These are phyloP conservation scores for Microcyclospora tardicrescens DNA, from an alignment of 2,329 filamentous ascomycete species.

Conservation along the genomic window DNA sequence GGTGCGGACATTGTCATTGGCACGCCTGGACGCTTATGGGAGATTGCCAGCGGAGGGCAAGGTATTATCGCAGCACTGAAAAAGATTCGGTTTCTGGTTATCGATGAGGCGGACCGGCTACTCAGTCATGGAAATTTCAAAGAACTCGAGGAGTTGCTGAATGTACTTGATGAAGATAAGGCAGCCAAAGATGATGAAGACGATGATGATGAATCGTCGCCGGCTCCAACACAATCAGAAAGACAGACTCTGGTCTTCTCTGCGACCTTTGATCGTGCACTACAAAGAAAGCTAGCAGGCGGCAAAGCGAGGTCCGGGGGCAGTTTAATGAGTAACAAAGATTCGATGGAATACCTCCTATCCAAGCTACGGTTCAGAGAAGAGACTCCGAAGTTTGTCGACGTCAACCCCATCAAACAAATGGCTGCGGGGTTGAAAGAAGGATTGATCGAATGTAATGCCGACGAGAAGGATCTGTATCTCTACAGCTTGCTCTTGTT, in stretches of 20 bases:
- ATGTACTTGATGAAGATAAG: constrained; percentile 57
- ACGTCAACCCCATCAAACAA: constrained; percentile 76
- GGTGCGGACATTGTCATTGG: constrained; percentile 78
- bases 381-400: constrained; percentile 75
- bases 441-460: constrained; percentile 80
- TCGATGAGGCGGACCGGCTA: constrained; percentile 88
- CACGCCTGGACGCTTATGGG: constrained; percentile 85
- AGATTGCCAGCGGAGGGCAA: constrained; percentile 67
- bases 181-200: constrained; percentile 32
- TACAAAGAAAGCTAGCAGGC: constrained; percentile 73
- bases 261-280: constrained; percentile 80
- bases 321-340: constrained; percentile 55
- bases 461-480: constrained; percentile 94
- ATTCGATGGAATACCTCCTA: constrained; percentile 86
- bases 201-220: constrained; percentile 20
- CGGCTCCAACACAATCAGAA: background rate
- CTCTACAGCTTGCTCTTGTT: constrained; percentile 79
- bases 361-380: constrained; percentile 80
- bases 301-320: constrained; percentile 53
- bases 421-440: constrained; percentile 81
- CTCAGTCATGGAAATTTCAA: constrained; percentile 91
- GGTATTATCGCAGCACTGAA: constrained; percentile 59
- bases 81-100: constrained; percentile 65
- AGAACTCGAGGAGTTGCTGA: constrained; percentile 78
- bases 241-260: constrained; percentile 93